phyloP scores from a whole-genome alignment of 2,329 filamentous ascomycete genomes.

The Hypoxylon sp. region DNA sequence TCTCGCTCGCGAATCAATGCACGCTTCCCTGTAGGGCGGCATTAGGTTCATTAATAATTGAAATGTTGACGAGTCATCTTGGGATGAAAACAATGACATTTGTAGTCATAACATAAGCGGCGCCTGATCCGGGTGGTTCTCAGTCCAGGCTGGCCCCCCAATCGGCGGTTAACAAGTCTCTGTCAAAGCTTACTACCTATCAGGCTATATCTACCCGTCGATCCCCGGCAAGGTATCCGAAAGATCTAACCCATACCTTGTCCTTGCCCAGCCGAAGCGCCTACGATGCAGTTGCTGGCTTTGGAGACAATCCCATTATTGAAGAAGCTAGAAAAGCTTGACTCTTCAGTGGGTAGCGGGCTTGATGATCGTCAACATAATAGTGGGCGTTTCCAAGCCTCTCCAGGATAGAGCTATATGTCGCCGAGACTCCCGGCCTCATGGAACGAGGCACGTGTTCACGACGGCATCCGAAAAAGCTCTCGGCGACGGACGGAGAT shows the following conservation, averaged over 20 bases:
- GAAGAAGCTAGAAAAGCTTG: neutral
- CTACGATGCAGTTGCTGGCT: neutral
- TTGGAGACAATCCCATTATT: neutral
- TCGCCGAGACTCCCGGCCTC: slow-evolving; percentile 33
- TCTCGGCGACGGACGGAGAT: slow-evolving; percentile 27
- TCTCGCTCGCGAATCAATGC: slow-evolving; percentile 21
- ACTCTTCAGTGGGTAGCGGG: neutral
- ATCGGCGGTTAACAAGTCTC: slow-evolving; percentile 36
- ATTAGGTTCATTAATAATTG: slow-evolving; percentile 1
- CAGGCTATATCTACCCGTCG: slow-evolving; percentile 10
- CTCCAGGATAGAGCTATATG: slow-evolving; percentile 15
- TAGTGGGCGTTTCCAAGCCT: slow-evolving; percentile 9
- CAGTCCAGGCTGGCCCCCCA: slow-evolving; percentile 22
- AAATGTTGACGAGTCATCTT: slow-evolving; percentile 22
- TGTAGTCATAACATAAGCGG: slow-evolving; percentile 2
- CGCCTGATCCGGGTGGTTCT: slow-evolving; percentile 18
- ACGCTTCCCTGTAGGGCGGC: slow-evolving; percentile 18
- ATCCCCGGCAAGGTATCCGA: slow-evolving; percentile 7
- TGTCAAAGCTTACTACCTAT: slow-evolving; percentile 13
- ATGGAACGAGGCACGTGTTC: slow-evolving; percentile 36
- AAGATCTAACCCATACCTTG: slow-evolving; percentile 6
- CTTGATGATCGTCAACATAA: neutral
- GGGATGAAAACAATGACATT: slow-evolving; percentile 3
- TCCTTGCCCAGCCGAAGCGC: slow-evolving; percentile 7
- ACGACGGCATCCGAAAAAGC: slow-evolving; percentile 10